Base-by-base conservation (phyloP, 768 basidiomycete species). In the Rhodocollybia butyracea region DNA sequence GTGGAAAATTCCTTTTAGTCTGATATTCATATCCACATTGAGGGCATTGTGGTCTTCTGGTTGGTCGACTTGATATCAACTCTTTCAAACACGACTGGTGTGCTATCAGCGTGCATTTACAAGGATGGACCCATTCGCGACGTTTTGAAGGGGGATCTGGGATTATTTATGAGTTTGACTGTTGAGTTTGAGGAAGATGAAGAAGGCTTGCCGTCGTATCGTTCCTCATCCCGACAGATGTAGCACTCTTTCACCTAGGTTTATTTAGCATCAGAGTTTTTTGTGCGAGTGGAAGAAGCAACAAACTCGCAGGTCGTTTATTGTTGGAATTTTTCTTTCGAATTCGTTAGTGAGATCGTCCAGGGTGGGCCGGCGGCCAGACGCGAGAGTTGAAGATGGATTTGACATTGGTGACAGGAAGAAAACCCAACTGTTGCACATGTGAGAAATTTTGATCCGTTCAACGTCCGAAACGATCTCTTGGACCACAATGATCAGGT, bases 91-190 rank as follows among this genome's bases (percentile, higher is more conserved):
- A 58, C 11, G 52, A 29, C n/a, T 58, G 53, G 51, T 58, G 57
- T 3, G 57, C 57, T 4, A 58, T 47, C 17, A 58, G 36, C 5
- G 21, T 50, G 46, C 57, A 58, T 54, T 55, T 58, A 31, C 57
- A 58, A 5, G 57, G 57, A 31, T 58, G 57, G 17, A 54, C 53
- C 57, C 57, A 58, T 29, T 43, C 53, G 24, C 43, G 26, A 41
- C 29, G 41, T 11, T 30, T 42, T 34, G 7, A 6, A 7, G 53
- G 39, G n/a, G 30, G 29, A 11, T 54, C 53, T 54, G 24, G 13
- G 12, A 13, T 22, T 17, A 19, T 22, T 36, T 13, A 11, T 2
- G 13, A 22, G 12, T 7, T 34, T 5, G 39, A n/a, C 27, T 11
- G 5, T 15, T 31, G 5, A 21, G 4, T n/a, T n/a, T n/a, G 3